Percentiles rank a stretch among this genome's conserved stretches.
Evolutionary conservation across 2,329 filamentous ascomycete species (phyloP).

Genomic region (Pseudocercospora eumusae): DNA sequence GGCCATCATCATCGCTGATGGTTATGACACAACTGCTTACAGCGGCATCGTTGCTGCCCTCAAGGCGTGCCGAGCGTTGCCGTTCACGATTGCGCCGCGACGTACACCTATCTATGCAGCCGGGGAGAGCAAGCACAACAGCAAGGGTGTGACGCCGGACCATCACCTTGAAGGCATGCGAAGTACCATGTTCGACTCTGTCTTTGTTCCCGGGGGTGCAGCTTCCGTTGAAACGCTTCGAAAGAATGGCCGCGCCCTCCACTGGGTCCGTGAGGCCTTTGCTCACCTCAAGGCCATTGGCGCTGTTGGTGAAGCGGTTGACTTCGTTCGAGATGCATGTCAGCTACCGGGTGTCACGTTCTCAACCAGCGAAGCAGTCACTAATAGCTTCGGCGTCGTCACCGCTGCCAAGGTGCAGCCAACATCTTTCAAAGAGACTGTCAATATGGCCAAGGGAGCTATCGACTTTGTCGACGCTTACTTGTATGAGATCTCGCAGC

Average conservation of each 20-base stretch:
- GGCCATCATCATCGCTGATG: constrained; percentile 75
- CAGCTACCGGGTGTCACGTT: constrained; percentile 53
- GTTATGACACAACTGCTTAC: constrained; percentile 69
- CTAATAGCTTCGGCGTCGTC: constrained; percentile 75
- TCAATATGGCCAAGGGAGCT: constrained; percentile 66
- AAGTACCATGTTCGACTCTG: constrained; percentile 76
- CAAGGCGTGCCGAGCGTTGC: constrained; percentile 63
- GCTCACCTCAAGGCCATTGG: constrained; percentile 79
- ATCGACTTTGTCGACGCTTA: constrained; percentile 71
- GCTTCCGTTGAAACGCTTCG: constrained; percentile 63
- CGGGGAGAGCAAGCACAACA: constrained; percentile 55
- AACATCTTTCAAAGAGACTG: constrained; percentile 61
- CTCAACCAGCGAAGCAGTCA: constrained; percentile 53
- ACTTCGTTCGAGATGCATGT: constrained; percentile 58
- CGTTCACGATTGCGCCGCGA: constrained; percentile 70
- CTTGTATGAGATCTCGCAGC: constrained; percentile 67
- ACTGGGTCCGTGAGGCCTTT: constrained; percentile 79
- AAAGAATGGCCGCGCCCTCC: constrained; percentile 69
- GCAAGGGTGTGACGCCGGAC: constrained; percentile 64
- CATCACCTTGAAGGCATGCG: constrained; percentile 80
- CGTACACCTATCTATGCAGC: constrained; percentile 66
- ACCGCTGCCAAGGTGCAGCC: constrained; percentile 60
- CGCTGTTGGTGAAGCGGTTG: constrained; percentile 70
- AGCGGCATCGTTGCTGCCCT: constrained; percentile 65
- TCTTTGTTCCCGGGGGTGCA: constrained; percentile 73